Base-by-base conservation (phyloP, 495 filamentous ascomycete species). In the Lepraria neglecta region DNA sequence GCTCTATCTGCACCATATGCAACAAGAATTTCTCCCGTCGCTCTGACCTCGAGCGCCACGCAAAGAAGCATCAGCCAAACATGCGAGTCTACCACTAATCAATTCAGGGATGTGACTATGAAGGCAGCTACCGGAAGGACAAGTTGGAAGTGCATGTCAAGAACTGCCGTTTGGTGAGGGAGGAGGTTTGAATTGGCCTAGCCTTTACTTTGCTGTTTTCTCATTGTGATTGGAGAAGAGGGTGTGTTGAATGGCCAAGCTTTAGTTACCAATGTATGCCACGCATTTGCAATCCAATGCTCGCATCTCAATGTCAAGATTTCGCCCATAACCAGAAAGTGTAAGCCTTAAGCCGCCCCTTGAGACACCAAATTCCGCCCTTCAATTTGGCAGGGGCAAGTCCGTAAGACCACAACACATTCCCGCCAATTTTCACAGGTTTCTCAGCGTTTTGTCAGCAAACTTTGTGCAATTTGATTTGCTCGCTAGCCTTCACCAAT, bases 11-110 rank as follows among this genome's bases (percentile, higher is more conserved):
- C 14, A 31, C 11, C 19, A 28, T 11, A 6, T 60, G 58, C 58
- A 40, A 28, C 46, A 60, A 60, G 33, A 60, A 46, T 1, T 60
- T 60, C 33, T 27, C 45, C 17, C 44, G 45, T 9, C 58, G 15
- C 45, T 15, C 30, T 40, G 58, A 60, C 24, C 11, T 60, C 43
- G 31, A n/a, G 14, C 58, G 58, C 42, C 58, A 60, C 21, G 46
- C 45, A 4, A 40, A 40, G 45, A 60, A 60, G 35, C 58, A 60
- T 33, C 46, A 58, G 45, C 30, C 30, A 12, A 43, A 33, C 3
- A 45, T 60, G 58, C 46, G 15, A 15, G 17, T 27, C 15, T 60
- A 52, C 28, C 35, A 60, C n/a, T 60, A 45, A 21, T 17, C 7
- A 1, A 27, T 51, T 9, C 1, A 3, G 24, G 31, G 28, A n/a